These are phyloP conservation scores for Actinomortierella wolfii DNA, from an alignment of 371 early-diverging fungal genomes.

Conservation along the genomic window DNA sequence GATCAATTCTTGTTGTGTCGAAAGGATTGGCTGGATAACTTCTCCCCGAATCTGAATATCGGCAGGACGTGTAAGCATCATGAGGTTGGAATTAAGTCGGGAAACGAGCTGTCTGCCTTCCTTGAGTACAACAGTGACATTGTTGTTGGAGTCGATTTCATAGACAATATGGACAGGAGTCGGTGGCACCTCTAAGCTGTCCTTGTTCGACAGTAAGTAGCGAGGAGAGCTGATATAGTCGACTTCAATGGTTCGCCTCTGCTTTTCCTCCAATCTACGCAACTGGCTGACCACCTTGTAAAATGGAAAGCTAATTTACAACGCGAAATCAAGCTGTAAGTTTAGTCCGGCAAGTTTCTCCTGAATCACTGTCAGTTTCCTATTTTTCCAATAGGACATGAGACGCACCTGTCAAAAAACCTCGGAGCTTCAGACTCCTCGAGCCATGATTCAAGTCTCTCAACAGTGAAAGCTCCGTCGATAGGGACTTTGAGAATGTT, in stretches of 20 bases:
- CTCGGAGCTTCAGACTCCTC: slow-evolving; percentile 15
- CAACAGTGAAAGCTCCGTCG: slow-evolving; percentile 10
- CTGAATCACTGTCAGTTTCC: too few species aligned
- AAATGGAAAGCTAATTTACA: slow-evolving; percentile 22
- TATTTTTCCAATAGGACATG: background rate
- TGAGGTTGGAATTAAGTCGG: slow-evolving; percentile 14
- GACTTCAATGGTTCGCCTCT: slow-evolving; percentile 27
- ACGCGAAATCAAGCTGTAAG: background rate
- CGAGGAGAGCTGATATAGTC: slow-evolving; percentile 20
- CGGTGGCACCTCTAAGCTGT: background rate
- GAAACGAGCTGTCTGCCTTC: slow-evolving; percentile 9
- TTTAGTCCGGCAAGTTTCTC: background rate
- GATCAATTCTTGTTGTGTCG: slow-evolving; percentile 3
- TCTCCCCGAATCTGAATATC: slow-evolving; percentile 36
- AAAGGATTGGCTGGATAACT: slow-evolving; percentile 7
- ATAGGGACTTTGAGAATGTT: slow-evolving; percentile 12
- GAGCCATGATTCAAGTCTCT: slow-evolving; percentile 28
- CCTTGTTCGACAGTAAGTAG: background rate
- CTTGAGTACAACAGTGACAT: slow-evolving; percentile 13
- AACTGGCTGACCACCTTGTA: slow-evolving; percentile 21
- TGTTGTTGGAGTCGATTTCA: slow-evolving; percentile 12
- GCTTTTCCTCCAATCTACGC: slow-evolving; percentile 7
- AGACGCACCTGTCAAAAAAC: slow-evolving; percentile 22
- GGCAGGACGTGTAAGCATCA: slow-evolving; percentile 39
- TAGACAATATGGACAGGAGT: slow-evolving; percentile 12